Conservation (phyloP, 306 rosid genomes). For the Glycine tomentella region DNA sequence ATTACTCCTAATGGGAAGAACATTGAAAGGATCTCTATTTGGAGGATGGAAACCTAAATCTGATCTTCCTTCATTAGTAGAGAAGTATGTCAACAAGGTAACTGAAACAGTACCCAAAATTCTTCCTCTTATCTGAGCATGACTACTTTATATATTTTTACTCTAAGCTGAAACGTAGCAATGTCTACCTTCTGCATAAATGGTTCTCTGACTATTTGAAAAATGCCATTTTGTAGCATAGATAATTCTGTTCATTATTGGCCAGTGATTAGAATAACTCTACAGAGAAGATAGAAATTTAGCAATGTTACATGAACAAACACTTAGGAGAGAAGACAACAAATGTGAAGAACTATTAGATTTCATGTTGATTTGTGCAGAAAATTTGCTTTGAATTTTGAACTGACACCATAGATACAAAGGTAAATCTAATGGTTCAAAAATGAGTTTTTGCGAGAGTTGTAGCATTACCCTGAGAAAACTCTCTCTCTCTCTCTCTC, state of each 20-base stretch:
- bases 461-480: too few species aligned
- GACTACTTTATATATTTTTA: neutral
- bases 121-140: slow-evolving; percentile 25
- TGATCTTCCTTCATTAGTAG: slow-evolving; percentile 85
- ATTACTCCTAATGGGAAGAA: slow-evolving; percentile 74
- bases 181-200: slow-evolving; percentile 26
- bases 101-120: slow-evolving; percentile 7
- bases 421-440: neutral
- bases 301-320: neutral
- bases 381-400: neutral
- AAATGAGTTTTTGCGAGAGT: neutral
- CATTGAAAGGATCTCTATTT: slow-evolving; percentile 85
- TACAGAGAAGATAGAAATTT: neutral
- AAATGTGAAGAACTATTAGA: neutral
- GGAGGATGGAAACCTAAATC: slow-evolving; percentile 99
- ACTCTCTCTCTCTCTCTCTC: neutral
- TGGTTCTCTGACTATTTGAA: slow-evolving; percentile 9
- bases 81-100: slow-evolving; percentile 86
- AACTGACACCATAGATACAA: neutral
- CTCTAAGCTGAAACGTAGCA: slow-evolving; percentile 5
- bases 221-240: slow-evolving; percentile 17
- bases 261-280: neutral
- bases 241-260: neutral
- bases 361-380: neutral
- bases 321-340: neutral